Evolutionary conservation across 371 early-diverging fungal species (phyloP), one percentile per base, ranked within the genome.

Genomic region (Mucor irregularis): DNA sequence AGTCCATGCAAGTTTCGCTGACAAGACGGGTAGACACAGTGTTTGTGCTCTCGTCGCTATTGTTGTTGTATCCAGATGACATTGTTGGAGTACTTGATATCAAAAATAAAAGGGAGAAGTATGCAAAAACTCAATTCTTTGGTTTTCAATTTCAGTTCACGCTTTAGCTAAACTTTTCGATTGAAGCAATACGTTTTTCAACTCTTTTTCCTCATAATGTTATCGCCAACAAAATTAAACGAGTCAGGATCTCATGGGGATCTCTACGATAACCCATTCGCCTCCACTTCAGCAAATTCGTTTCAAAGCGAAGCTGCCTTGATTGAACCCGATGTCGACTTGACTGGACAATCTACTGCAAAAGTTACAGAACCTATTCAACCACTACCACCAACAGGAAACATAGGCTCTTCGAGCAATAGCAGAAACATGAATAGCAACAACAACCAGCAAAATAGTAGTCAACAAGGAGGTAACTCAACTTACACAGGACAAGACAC

Each of bases 1-100:
- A 81, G 46, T 93, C 92, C 61, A 91, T 73, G 52, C 82, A 79
- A 29, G 78, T 69, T 57, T 86, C 89, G 52, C 80, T 86, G 8
- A 85, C 86, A 34, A 76, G 73, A 21, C 65, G 71, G 5, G 51
- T 45, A 0, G 55, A 45, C 13, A 30, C 29, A 6, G 42, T 17
- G 13, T n/a, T 52, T 29, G 14, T 52, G 30, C 24, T 51, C 30
- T 38, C 29, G 16, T 38, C 38, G 14, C 38, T n/a, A 4, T 22
- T 24, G 19, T 46, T 46, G 24, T 24, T 49, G 30, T 52, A 52
- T 10, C 39, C 16, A 29, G 26, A 39, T 40, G 52, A 22, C 52
- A 52, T 52, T 24, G 10, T 29, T 4, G 10, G 9, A 21, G 14
- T 30, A n/a, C 17, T 16, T 34, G 22, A 13, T 25, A 25, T 25